A percentile compares a stretch with the other conserved stretches of the same genome.
phyloP scores from a whole-genome alignment of 2,329 filamentous ascomycete genomes.

The Talaromyces sp. region DNA sequence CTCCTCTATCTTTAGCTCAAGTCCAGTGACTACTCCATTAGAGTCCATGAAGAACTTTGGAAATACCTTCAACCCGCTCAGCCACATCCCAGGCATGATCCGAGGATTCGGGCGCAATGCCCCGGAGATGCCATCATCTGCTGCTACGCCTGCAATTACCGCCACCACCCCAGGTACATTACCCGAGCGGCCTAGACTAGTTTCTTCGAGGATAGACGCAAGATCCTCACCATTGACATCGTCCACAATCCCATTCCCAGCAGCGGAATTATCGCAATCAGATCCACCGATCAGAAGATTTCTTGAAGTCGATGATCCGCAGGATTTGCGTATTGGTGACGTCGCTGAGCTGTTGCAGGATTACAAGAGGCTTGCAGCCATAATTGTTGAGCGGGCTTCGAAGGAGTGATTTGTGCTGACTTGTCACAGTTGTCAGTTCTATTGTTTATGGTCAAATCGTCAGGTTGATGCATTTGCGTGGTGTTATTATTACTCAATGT shows the following conservation, averaged over 20 bases:
- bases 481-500: neutral
- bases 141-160: conserved; percentile 31
- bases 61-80: conserved; percentile 77
- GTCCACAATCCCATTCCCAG: conserved; percentile 5
- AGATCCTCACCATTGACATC: conserved; percentile 20
- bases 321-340: conserved; percentile 69
- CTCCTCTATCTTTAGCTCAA: conserved; percentile 24
- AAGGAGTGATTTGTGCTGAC: neutral
- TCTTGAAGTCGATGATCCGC: conserved; percentile 66
- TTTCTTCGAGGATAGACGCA: conserved; percentile 34
- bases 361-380: conserved; percentile 67
- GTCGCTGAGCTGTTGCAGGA: conserved; percentile 68
- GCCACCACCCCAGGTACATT: conserved; percentile 11
- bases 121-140: conserved; percentile 39
- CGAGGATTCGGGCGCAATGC: conserved; percentile 63
- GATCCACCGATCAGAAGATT: conserved; percentile 68
- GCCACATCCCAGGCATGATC: conserved; percentile 71
- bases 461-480: conserved; percentile 1
- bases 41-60: conserved; percentile 79
- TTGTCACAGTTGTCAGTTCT: neutral
- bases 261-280: conserved; percentile 21
- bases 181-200: conserved; percentile 5
- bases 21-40: conserved; percentile 54
- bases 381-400: conserved; percentile 45
- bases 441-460: neutral